Base-by-base conservation (phyloP, 495 filamentous ascomycete species). In the Penicillium cataractarum region DNA sequence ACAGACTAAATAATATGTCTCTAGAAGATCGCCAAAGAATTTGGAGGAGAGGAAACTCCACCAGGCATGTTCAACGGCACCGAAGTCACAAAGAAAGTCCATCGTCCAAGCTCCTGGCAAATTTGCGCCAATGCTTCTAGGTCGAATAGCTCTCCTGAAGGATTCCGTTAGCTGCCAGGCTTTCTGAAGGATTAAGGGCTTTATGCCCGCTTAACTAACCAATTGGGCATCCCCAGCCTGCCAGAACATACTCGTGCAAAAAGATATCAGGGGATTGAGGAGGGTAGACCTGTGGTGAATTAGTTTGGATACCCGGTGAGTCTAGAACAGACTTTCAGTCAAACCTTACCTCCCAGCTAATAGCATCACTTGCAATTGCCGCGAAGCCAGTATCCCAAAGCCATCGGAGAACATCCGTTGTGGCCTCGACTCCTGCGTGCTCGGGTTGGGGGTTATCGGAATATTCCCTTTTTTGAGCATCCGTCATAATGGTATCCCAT, bases 141-240 rank as follows among this genome's bases (percentile, higher is more conserved):
- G 69, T 86, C 80, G 71, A 84, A 86, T 54, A 86, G 68, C 69
- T 87, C 84, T 0, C 73, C 73, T 75, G 29, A 29, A n/a, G 10
- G 40, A 21, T 19, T n/a, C 46, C 12, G 49, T 61, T 15, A 67
- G 57, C 54, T 42, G 27, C 22, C 42, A 21, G 13, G 19, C 4
- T 4, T n/a, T n/a, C 22, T 33, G 19, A 32, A 17, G 12, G 40
- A 3, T n/a, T n/a, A 35, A 44, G 13, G 37, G 19, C 10, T 15
- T 4, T 39, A 19, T 13, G 42, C 22, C 26, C 27, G 13, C 35
- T 21, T 29, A 54, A 64, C 69, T 67, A 62, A 76, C 84, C 84
- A 61, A 87, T 83, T 13, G 84, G 84, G 68, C 80, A 74, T 2
- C 85, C 84, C 83, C 82, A 87, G 59, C 81, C 80, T 26, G 75